Conservation (phyloP, 257 asterid species). For the Coffea canephora region DNA sequence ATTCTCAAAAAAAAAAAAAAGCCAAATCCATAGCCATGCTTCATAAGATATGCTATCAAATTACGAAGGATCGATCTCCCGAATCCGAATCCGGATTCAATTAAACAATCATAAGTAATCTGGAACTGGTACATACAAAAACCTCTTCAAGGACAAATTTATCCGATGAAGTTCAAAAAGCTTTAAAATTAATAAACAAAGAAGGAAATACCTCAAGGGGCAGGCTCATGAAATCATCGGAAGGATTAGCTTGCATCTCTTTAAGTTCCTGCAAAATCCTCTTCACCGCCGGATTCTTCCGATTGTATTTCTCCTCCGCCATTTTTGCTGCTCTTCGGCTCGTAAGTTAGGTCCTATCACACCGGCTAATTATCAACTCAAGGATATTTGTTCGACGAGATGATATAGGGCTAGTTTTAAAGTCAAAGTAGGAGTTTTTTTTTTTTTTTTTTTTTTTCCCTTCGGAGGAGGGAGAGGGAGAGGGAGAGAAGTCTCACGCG, state of each 20-base stretch:
- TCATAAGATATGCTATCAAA: neutral
- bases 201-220: constrained; percentile 70
- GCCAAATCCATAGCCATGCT: neutral
- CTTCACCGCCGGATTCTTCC: constrained; percentile 87
- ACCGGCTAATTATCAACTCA: constrained; percentile 12
- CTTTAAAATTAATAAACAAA: neutral
- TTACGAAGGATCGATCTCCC: neutral
- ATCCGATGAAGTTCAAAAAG: neutral
- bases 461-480: too few species aligned
- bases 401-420: too few species aligned
- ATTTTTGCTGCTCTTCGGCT: constrained; percentile 18
- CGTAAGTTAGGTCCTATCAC: constrained; percentile 30
- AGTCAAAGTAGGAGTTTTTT: too few species aligned
- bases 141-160: neutral
- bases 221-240: constrained; percentile 90
- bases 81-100: neutral
- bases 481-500: too few species aligned
- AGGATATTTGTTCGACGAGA: neutral
- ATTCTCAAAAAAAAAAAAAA: neutral
- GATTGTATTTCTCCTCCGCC: constrained; percentile 83
- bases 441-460: too few species aligned
- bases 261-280: constrained; percentile 91
- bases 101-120: neutral
- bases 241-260: constrained; percentile 93
- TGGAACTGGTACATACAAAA: neutral